Percentiles rank a stretch among this genome's conserved stretches.
These are phyloP conservation scores for Colletotrichum tropicale DNA, from an alignment of 2,329 filamentous ascomycete species.

Conservation along the genomic window DNA sequence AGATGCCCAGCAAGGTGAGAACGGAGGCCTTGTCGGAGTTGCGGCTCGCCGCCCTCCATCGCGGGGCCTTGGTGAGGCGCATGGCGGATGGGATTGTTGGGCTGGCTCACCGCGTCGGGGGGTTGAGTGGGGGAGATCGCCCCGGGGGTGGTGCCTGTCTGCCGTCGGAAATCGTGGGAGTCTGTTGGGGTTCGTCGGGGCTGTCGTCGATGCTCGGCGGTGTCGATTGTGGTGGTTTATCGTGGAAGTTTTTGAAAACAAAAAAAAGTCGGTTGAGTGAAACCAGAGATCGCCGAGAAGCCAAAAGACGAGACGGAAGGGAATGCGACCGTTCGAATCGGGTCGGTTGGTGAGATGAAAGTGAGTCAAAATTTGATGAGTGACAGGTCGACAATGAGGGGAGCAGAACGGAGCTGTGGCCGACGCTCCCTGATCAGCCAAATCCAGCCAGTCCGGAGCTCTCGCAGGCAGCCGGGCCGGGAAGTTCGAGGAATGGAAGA, in stretches of 20 bases:
- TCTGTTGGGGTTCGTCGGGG: neutral
- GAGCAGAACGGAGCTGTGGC: neutral
- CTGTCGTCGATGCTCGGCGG: neutral
- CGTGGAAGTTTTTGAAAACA: neutral
- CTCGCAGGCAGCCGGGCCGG: neutral
- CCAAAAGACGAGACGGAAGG: neutral
- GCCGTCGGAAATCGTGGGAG: neutral
- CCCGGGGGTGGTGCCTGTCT: neutral
- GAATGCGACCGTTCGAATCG: neutral
- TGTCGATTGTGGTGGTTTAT: neutral
- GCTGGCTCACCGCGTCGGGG: constrained; percentile 19
- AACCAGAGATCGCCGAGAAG: neutral
- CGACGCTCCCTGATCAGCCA: constrained; percentile 1
- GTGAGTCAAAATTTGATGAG: constrained; percentile 16
- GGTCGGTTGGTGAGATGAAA: neutral
- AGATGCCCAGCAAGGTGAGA: constrained; percentile 14
- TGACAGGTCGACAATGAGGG: neutral
- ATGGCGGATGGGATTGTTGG: constrained; percentile 16
- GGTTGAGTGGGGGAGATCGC: neutral
- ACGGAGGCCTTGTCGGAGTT: constrained; percentile 16
- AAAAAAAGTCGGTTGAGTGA: neutral
- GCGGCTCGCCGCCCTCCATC: constrained; percentile 21
- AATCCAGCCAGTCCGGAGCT: constrained; percentile 1
- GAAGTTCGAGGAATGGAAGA: neutral
- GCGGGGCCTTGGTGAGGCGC: constrained; percentile 13